Conservation (phyloP, 176 grass and related monocot species). For the barley (Hordeum vulgare) region MorexV3_pseudomolecules_assembly NC_058522.1:505686409-505686908, state of each 20-base stretch:
- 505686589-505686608: not conserved
- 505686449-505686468: no score
- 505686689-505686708: constrained; percentile 47
- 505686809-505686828: not conserved
- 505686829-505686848: constrained; percentile 38
- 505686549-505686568: not conserved
- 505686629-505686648: not conserved
- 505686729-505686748: constrained; percentile 9
- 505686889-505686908: not conserved
- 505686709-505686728: constrained; percentile 61
- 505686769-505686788: not conserved
- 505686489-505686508: not conserved
- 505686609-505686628: not conserved
- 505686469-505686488: not conserved
- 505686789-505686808: not conserved
- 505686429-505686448: no score
- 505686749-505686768: not conserved
- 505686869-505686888: not conserved
- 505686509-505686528: not conserved
- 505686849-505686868: not conserved
- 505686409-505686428: no score
- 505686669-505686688: constrained; percentile 27
- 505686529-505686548: not conserved
- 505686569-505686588: not conserved
- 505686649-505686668: not conserved